Evolutionary conservation across 352 stramenopile species (phyloP).

Genomic region (Phytophthora fragariaefolia): DNA sequence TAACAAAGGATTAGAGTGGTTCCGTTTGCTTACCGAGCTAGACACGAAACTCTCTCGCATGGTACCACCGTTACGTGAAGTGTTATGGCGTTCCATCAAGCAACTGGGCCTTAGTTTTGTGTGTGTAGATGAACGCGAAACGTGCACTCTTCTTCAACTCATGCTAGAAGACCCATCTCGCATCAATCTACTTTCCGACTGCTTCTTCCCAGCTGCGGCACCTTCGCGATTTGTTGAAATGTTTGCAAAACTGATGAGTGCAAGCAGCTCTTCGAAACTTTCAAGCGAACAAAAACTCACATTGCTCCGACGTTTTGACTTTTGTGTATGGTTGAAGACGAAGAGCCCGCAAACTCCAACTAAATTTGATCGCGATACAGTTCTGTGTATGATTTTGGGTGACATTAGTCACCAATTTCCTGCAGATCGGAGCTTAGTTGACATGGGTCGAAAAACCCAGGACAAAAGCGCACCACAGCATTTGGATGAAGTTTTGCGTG

Average conservation of each 20-base stretch:
- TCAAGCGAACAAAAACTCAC: slow-evolving; percentile 76
- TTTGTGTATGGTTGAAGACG: slow-evolving; percentile 72
- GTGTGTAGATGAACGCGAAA: slow-evolving; percentile 83
- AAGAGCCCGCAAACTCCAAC: slow-evolving; percentile 55
- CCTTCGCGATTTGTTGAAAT: slow-evolving; percentile 85
- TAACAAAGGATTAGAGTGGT: slow-evolving; percentile 85
- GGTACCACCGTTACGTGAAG: slow-evolving; percentile 84
- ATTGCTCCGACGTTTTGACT: slow-evolving; percentile 79
- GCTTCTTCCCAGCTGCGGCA: slow-evolving; percentile 78
- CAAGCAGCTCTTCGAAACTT: slow-evolving; percentile 69
- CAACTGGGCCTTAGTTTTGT: slow-evolving; percentile 82
- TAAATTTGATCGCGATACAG: slow-evolving; percentile 85
- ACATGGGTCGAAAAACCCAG: slow-evolving; percentile 13
- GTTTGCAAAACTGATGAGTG: slow-evolving; percentile 88
- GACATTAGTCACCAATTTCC: slow-evolving; percentile 70
- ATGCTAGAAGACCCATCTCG: slow-evolving; percentile 87
- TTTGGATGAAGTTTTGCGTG: slow-evolving; percentile 62
- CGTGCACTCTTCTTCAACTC: slow-evolving; percentile 77
- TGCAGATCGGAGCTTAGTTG: slow-evolving; percentile 46
- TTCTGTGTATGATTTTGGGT: slow-evolving; percentile 78
- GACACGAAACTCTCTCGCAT: slow-evolving; percentile 84
- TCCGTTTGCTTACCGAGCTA: slow-evolving; percentile 75
- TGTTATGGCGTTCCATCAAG: slow-evolving; percentile 85
- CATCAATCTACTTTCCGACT: slow-evolving; percentile 83
- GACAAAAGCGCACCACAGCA: slow-evolving; percentile 30